A percentile compares a stretch with the other conserved stretches of the same genome.
These are phyloP conservation scores for Hericium erinaceus DNA, from an alignment of 768 basidiomycete genomes.

Conservation along the genomic window DNA sequence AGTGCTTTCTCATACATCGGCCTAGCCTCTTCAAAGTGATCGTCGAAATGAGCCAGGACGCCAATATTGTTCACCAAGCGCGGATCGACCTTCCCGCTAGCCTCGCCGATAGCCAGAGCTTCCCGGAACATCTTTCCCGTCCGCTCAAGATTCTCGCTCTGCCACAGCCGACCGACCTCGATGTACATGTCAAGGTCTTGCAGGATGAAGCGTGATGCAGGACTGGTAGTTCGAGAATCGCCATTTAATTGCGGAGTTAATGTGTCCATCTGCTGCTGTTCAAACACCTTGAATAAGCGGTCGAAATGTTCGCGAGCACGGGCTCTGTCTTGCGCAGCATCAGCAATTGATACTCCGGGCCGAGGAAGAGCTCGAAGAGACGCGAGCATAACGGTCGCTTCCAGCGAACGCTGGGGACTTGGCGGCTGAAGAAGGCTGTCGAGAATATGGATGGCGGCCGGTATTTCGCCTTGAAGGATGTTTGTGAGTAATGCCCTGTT, in stretches of 20 bases:
- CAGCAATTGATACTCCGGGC: slow-evolving; percentile 67
- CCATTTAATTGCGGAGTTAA: slow-evolving; percentile 25
- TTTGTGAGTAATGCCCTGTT: not conserved
- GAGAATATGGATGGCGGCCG: slow-evolving; percentile 78
- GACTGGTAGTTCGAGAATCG: not conserved
- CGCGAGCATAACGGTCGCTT: slow-evolving; percentile 85
- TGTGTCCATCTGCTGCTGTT: slow-evolving; percentile 42
- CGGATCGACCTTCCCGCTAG: slow-evolving; percentile 41
- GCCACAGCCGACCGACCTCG: slow-evolving; percentile 89
- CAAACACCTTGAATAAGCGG: slow-evolving; percentile 56
- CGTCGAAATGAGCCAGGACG: slow-evolving; percentile 63
- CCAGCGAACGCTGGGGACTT: slow-evolving; percentile 56
- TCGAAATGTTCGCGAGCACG: slow-evolving; percentile 81
- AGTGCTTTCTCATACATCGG: slow-evolving; percentile 68
- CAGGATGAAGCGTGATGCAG: slow-evolving; percentile 28
- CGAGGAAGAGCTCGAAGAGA: slow-evolving; percentile 79
- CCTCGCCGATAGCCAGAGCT: slow-evolving; percentile 57
- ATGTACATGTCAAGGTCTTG: slow-evolving; percentile 83
- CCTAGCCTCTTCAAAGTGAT: slow-evolving; percentile 45
- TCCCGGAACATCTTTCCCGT: slow-evolving; percentile 66
- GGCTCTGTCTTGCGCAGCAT: slow-evolving; percentile 59
- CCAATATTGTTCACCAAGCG: slow-evolving; percentile 77
- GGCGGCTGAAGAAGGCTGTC: slow-evolving; percentile 68
- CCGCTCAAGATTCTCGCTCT: slow-evolving; percentile 67
- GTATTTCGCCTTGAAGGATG: slow-evolving; percentile 51